phyloP scores from a whole-genome alignment of 2,329 filamentous ascomycete species.

The Penicillium sclerotigenum region DNA sequence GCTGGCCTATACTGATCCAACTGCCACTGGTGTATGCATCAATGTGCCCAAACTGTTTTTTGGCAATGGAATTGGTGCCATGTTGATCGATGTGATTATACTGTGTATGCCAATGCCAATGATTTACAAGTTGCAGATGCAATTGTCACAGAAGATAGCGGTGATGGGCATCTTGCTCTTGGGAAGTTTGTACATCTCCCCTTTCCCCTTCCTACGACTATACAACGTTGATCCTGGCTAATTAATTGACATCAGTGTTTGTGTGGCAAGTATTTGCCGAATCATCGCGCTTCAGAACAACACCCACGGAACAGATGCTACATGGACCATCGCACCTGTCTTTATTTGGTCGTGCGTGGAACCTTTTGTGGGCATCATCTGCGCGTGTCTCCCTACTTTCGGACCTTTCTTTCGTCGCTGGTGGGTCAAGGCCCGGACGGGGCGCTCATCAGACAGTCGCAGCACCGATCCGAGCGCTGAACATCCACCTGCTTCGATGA shows the following conservation, averaged over 20 bases:
- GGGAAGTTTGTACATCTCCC: not conserved
- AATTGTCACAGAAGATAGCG: not conserved
- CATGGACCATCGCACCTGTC: not conserved
- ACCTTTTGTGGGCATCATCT: not conserved
- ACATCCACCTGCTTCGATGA: not conserved
- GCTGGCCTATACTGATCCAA: not conserved
- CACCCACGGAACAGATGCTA: not conserved
- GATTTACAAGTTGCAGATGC: not conserved
- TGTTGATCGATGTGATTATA: not conserved
- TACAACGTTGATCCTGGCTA: not conserved
- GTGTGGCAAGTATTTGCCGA: not conserved
- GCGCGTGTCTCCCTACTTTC: not conserved
- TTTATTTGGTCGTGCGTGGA: not conserved
- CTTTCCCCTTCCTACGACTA: no score
- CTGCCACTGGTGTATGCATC: not conserved
- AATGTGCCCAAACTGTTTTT: not conserved
- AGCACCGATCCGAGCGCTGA: not conserved
- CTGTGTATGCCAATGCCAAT: not conserved
- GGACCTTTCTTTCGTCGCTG: not conserved
- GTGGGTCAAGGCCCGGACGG: not conserved
- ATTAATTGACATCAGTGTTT: not conserved
- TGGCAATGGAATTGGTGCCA: not conserved
- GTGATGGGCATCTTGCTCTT: not conserved
- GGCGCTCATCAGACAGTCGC: not conserved
- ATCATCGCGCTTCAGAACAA: not conserved